Conservation (phyloP, 2,329 filamentous ascomycete genomes). For the Dactylella cylindrospora region DNA sequence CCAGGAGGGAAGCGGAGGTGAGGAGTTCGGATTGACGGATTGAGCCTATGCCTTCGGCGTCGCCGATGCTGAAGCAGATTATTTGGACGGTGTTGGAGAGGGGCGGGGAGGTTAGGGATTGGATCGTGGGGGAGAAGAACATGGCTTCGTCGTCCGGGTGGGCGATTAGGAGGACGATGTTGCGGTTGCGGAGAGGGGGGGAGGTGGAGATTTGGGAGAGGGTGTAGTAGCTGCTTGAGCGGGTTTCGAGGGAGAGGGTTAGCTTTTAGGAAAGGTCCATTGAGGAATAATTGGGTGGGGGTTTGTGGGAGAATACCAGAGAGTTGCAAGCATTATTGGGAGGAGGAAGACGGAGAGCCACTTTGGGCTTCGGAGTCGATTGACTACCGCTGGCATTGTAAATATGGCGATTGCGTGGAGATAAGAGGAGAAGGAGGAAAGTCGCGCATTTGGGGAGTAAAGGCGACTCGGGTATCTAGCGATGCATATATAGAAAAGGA, state of each 20-base stretch:
- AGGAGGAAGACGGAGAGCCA: slow-evolving; percentile 49
- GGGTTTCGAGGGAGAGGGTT: slow-evolving; percentile 54
- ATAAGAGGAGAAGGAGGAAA: slow-evolving; percentile 2
- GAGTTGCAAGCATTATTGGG: slow-evolving; percentile 29
- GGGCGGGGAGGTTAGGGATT: slow-evolving; percentile 77
- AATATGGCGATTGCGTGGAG: background rate
- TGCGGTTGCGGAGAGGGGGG: slow-evolving; percentile 74
- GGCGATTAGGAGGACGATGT: slow-evolving; percentile 88
- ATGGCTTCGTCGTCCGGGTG: slow-evolving; percentile 99
- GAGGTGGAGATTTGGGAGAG: slow-evolving; percentile 58
- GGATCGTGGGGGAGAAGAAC: slow-evolving; percentile 92
- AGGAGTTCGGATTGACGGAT: slow-evolving; percentile 80
- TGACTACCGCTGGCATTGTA: slow-evolving; percentile 18
- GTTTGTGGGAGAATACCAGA: slow-evolving; percentile 9
- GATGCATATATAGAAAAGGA: slow-evolving; percentile 10
- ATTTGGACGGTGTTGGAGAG: slow-evolving; percentile 91
- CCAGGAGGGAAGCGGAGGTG: slow-evolving; percentile 75
- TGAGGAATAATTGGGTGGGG: background rate
- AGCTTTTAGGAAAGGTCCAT: slow-evolving; percentile 6
- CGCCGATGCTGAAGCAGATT: slow-evolving; percentile 72
- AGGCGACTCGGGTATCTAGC: too few species aligned
- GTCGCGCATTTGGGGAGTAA: background rate
- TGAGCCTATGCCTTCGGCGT: slow-evolving; percentile 84
- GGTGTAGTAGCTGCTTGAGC: slow-evolving; percentile 58
- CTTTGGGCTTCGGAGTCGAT: slow-evolving; percentile 12